Conservation (phyloP, 139 green algal species). For the Eudorina sp. region DNA sequence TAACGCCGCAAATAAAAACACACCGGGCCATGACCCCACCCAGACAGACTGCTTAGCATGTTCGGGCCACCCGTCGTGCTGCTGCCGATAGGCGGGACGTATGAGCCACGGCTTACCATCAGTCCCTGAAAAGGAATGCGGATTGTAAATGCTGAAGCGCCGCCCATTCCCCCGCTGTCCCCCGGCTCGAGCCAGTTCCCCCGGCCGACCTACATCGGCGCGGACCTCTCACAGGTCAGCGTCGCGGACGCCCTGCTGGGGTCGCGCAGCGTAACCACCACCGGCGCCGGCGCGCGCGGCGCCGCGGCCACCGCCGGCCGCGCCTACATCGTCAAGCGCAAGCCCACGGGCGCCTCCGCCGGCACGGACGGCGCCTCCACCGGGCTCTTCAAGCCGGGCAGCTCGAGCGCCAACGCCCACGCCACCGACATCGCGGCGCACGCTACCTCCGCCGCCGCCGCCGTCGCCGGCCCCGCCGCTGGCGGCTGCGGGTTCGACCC, state of each 20-base stretch:
- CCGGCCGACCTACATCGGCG: constrained; percentile 67
- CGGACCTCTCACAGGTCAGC: constrained; percentile 69
- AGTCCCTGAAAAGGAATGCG: too few relatives aligned
- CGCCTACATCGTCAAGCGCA: not conserved
- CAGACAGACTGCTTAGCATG: too few relatives aligned
- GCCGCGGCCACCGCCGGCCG: not conserved
- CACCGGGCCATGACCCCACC: too few relatives aligned
- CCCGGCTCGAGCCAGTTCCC: constrained; percentile 12
- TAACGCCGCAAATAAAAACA: too few relatives aligned
- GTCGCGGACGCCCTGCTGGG: constrained; percentile 63
- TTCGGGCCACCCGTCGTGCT: too few relatives aligned
- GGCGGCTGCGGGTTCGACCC: not conserved
- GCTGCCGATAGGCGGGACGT: too few relatives aligned
- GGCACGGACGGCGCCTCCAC: not conserved
- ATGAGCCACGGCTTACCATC: too few relatives aligned
- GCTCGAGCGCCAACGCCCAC: too few relatives aligned
- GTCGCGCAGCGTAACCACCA: not conserved
- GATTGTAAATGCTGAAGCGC: too few relatives aligned
- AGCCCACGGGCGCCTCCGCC: not conserved
- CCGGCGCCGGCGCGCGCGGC: too few relatives aligned
- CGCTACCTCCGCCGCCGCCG: not conserved
- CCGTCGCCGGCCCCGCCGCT: not conserved
- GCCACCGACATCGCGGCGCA: too few relatives aligned
- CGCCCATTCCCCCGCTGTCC: not conserved
- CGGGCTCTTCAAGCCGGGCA: not conserved